Evolutionary conservation across 257 asterid genomes (phyloP), one percentile per base, ranked within the genome.

Genomic region (Solanum corneliomulleri): DNA sequence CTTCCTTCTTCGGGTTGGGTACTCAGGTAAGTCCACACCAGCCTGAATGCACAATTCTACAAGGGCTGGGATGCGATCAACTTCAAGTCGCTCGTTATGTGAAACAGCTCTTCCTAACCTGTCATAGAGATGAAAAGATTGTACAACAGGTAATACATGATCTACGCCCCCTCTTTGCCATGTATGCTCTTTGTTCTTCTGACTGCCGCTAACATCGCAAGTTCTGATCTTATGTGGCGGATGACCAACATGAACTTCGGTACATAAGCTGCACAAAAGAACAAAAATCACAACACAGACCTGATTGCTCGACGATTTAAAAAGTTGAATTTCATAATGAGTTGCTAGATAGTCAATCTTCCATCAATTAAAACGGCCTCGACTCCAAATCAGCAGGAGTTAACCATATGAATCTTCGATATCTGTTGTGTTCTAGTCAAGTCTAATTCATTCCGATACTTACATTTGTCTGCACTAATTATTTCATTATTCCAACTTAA

Each of bases 41-140:
- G 96, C 98, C 90, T 95, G 98, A 89, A 95, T 92, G 89, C 98
- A 95, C 58, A 94, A 91, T 37, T 95, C 97, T 64, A 95, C 88
- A 35, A 93, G 85, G 68, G 97, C 97, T 20, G 97, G 98, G 87
- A 95, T 89, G 44, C 93, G 93, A 84, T 93, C 98, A 70, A 95
- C 96, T 82, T 90, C 88, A 31, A 95, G 92, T 75, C 96, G 90
- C 85, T 94, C 97, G 27, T 93, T 86, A 85, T 95, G 98, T 9
- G 97, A 90, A 62, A 95, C 95, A 23, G 96, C 95, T 91, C 96
- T 89, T 49, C 94, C 97, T 88, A 93, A 58, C 82, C 98, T 89
- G 85, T 94, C 98, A 86, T 93, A 95, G 74, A 95, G 90, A 91
- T 95, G 98, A 87, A 90, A 94, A 68, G 96, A 93, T 71, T 93